Base-by-base conservation (phyloP, 441 rosid species). In the Syzygium malaccense region DNA sequence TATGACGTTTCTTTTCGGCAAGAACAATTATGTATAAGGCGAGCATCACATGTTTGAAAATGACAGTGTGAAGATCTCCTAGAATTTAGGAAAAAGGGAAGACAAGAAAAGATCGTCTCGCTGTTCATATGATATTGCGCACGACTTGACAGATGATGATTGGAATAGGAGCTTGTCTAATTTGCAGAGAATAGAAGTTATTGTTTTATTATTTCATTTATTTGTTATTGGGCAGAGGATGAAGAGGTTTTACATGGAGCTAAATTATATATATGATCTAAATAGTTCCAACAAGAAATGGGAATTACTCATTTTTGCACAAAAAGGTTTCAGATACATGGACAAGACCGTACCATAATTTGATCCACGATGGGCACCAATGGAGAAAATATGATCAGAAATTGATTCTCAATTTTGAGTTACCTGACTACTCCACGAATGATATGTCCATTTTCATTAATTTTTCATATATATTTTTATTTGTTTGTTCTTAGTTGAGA, bases 301-400 rank as follows among this genome's bases (percentile, higher is more conserved):
- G 11, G 8, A 55, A 55, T 30, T 32, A 60, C 19, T 58, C 23
- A 12, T 89, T 57, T 25, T 66, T 51, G 62, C 85, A 88, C 93
- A 97, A 98, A 90, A 95, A 90, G 92, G 87, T 91, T 88, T 84
- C 87, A 54, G 91, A 91, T 2, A 53, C 92, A 37, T 20, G 90
- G 93, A 89, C 49, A 5, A 89, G 56, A 41, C 92, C 89, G 19
- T 85, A 84, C 54, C 5, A 93, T 7, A 56, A 30, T 30, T 89
- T 92, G 75, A 30, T 68, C n/a, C 94, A 94, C 45, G 97, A 97
- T 87, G 97, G 96, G 8, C 85, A 87, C 91, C 95, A 91, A 7
- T 97, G 97, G 98, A 95, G 97, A 88, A 97, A 95, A 90, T 96
- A 96, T 87, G 96, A 97, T 4, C 97, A 94, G 90, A 94, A 97